phyloP scores from a whole-genome alignment of 768 basidiomycete species.

The Psilocybe cyanescens region DNA sequence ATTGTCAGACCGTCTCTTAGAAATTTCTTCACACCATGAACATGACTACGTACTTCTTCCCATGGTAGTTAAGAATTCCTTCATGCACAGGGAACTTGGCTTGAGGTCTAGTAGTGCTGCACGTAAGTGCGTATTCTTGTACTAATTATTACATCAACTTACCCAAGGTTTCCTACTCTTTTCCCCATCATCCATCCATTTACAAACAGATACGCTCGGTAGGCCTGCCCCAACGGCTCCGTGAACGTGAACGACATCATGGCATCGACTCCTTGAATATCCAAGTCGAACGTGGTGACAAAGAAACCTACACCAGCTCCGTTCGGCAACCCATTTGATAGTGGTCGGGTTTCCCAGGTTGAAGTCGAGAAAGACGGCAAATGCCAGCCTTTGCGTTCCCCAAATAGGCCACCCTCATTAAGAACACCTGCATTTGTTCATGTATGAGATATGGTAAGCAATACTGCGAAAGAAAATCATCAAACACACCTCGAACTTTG shows the following conservation, averaged over 20 bases:
- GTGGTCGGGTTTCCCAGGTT: constrained; percentile 57
- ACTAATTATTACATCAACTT: constrained; percentile 18
- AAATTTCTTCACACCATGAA: neutral
- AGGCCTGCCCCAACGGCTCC: constrained; percentile 61
- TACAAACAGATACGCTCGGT: constrained; percentile 74
- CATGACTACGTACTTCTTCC: constrained; percentile 59
- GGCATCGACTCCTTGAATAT: constrained; percentile 62
- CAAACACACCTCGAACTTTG: constrained; percentile 51
- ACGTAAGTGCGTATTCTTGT: neutral
- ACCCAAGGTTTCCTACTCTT: constrained; percentile 70
- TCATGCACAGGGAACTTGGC: constrained; percentile 82
- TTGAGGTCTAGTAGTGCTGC: constrained; percentile 58
- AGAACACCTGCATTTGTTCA: constrained; percentile 36
- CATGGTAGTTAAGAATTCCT: constrained; percentile 76
- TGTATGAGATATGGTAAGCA: neutral
- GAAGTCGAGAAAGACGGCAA: constrained; percentile 70
- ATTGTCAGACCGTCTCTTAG: neutral
- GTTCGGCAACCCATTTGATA: constrained; percentile 62
- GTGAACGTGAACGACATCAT: constrained; percentile 75
- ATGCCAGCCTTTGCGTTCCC: constrained; percentile 75
- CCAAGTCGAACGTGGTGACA: constrained; percentile 68
- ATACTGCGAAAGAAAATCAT: neutral
- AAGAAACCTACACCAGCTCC: constrained; percentile 81
- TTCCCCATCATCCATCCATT: constrained; percentile 94
- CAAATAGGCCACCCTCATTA: constrained; percentile 74